A percentile compares a stretch with the other conserved stretches of the same genome.
Conservation (phyloP, 805 yeast genomes). For the Sugiyamaella boreocaroliniensis region DNA sequence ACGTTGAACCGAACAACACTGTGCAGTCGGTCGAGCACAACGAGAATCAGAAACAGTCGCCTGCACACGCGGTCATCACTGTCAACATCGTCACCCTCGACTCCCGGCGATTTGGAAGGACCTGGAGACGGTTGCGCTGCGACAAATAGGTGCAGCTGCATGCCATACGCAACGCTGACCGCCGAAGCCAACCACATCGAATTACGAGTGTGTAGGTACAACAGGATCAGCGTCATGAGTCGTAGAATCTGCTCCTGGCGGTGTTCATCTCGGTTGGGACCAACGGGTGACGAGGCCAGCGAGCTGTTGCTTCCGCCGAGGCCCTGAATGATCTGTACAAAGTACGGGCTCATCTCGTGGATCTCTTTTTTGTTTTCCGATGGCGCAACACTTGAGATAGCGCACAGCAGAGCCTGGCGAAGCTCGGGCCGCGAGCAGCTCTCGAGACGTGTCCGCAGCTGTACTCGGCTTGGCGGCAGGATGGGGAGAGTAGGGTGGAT, state of each 20-base stretch:
- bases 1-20: conserved; percentile 17
- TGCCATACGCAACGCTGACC: conserved; percentile 25
- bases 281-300: neutral
- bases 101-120: neutral
- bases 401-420: conserved; percentile 24
- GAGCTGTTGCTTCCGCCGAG: conserved; percentile 4
- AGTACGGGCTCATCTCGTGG: conserved; percentile 5
- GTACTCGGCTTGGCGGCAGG: conserved; percentile 30
- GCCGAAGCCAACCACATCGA: conserved; percentile 34
- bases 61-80: conserved; percentile 19
- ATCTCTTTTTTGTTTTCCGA: conserved; percentile 5
- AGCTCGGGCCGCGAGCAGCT: conserved; percentile 22
- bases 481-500: conserved; percentile 36
- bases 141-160: conserved; percentile 9
- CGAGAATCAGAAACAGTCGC: conserved; percentile 25
- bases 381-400: conserved; percentile 8
- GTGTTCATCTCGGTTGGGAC: conserved; percentile 5
- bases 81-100: conserved; percentile 1
- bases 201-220: conserved; percentile 29
- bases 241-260: conserved; percentile 21
- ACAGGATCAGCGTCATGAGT: conserved; percentile 29
- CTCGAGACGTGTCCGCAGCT: conserved; percentile 26
- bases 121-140: neutral
- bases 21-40: conserved; percentile 26
- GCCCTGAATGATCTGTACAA: conserved; percentile 6